Evolutionary conservation across 192 early-diverging fungal species (phyloP).

Genomic region (Linnemannia hyalina): DNA sequence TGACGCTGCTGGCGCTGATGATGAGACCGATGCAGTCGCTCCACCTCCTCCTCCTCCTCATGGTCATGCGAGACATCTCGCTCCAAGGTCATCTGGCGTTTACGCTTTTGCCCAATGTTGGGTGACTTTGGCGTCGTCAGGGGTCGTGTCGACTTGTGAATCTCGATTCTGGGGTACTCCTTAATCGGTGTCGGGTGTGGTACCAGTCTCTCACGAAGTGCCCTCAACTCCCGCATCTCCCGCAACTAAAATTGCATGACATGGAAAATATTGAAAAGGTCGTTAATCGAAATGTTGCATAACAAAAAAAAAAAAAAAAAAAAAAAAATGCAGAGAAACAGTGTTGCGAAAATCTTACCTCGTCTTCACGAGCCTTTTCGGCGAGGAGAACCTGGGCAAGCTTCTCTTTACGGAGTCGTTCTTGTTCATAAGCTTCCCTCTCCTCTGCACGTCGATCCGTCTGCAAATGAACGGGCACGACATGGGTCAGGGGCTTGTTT

Average conservation of each 20-base stretch:
- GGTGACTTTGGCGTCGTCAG: conserved; percentile 40
- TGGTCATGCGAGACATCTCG: conserved; percentile 11
- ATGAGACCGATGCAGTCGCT: not conserved
- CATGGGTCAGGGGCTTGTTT: conserved; percentile 67
- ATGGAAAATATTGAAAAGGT: not conserved
- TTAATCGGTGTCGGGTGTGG: conserved; percentile 39
- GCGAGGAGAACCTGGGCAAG: conserved; percentile 26
- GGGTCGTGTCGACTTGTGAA: conserved; percentile 34
- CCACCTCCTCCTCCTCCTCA: not conserved
- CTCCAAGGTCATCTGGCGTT: conserved; percentile 33
- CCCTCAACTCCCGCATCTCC: conserved; percentile 21
- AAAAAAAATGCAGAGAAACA: not conserved
- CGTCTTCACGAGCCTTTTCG: conserved; percentile 43
- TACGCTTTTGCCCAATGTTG: conserved; percentile 48
- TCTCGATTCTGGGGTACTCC: conserved; percentile 43
- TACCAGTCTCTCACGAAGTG: conserved; percentile 23
- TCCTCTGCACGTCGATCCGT: conserved; percentile 69
- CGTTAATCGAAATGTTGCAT: not conserved
- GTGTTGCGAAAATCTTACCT: conserved; percentile 12
- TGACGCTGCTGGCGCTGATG: not conserved
- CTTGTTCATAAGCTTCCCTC: conserved; percentile 67
- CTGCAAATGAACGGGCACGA: conserved; percentile 58
- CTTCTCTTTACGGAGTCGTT: conserved; percentile 30
- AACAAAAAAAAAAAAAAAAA: not conserved
- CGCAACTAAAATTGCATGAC: not conserved